Base-by-base conservation (phyloP, 1,284 basidiomycete species). In the Tylopilus orsonianus region DNA sequence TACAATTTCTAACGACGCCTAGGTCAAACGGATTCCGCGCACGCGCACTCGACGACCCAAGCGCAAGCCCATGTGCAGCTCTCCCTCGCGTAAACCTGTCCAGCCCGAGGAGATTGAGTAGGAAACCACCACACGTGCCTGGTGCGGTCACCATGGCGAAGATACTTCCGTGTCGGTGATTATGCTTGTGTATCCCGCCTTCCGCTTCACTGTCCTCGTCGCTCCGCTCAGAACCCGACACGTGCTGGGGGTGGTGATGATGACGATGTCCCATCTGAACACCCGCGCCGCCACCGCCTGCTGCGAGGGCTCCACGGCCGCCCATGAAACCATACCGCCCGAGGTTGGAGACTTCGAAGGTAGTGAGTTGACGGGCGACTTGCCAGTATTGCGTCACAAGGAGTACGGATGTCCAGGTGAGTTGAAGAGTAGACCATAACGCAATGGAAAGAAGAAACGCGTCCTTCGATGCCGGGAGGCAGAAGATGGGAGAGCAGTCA, bases 241-340 rank as follows among this genome's bases (percentile, higher is more conserved):
- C 58, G n/a, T 64, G 66, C 44, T 73, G 71, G 32, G 71, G 67
- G 54, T 79, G 77, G 45, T 74, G 71, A 9, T 71, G 64, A 54
- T 81, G 79, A 22, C 73, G 71, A 59, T 87, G 84, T 3, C 87
- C 85, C 83, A 87, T 87, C 64, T 89, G 88, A 26, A 88, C 68
- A 44, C 76, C 81, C 1, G 79, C 79, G 5, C 91, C 90, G 1
- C 90, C 93, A 24, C 90, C 81, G 0, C 94, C 93, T 43, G 94
- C 95, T 85, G 98, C 97, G 70, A 86, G 97, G 1, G 93, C 93
- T 2, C 91, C 93, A 24, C 90, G 84, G 0, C 94, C 94, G 40
- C 96, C 97, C 93, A 99, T 97, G 73, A 86, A 98, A 3, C 97
- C 96, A 62, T 88, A 97, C 41, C 96, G 79, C 1, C 95, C 93